Evolutionary conservation across 768 basidiomycete genomes (phyloP).

Genomic region (Gloeophyllum trabeum): DNA sequence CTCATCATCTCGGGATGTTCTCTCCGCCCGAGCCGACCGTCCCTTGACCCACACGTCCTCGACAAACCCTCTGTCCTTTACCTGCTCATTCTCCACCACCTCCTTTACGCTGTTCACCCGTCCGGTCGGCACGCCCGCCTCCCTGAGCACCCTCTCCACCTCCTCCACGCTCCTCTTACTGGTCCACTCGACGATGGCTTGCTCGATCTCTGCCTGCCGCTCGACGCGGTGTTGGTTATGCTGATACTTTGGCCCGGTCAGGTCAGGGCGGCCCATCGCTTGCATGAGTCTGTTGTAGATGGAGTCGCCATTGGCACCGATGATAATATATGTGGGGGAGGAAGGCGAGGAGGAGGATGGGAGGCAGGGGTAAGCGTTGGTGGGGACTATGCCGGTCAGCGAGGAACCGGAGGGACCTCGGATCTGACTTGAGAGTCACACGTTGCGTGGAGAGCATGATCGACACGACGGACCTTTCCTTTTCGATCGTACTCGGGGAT

Average conservation of each 20-base stretch:
- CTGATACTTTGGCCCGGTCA: conserved; percentile 39
- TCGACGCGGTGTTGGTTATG: conserved; percentile 30
- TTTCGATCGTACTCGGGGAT: conserved; percentile 69
- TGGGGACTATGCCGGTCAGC: conserved; percentile 66
- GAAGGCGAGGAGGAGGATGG: conserved; percentile 29
- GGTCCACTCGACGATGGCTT: conserved; percentile 54
- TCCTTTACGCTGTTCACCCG: conserved; percentile 54
- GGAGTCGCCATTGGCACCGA: conserved; percentile 63
- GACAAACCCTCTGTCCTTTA: conserved; percentile 40
- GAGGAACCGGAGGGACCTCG: conserved; percentile 69
- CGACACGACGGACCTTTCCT: conserved; percentile 33
- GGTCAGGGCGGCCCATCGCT: conserved; percentile 45
- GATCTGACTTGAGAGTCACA: conserved; percentile 23
- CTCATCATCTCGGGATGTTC: too few species aligned
- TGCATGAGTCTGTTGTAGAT: conserved; percentile 61
- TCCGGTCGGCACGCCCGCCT: conserved; percentile 51
- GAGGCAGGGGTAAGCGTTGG: conserved; percentile 62
- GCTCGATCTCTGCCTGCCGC: conserved; percentile 41
- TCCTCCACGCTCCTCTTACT: conserved; percentile 35
- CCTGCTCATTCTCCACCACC: conserved; percentile 46
- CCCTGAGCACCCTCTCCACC: conserved; percentile 35
- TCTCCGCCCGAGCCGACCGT: too few species aligned
- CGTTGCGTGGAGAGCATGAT: not conserved
- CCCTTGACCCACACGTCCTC: conserved; percentile 42
- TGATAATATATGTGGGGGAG: conserved; percentile 47